Evolutionary conservation across 306 rosid species (phyloP).

Genomic region (Spatholobus suberectus): DNA sequence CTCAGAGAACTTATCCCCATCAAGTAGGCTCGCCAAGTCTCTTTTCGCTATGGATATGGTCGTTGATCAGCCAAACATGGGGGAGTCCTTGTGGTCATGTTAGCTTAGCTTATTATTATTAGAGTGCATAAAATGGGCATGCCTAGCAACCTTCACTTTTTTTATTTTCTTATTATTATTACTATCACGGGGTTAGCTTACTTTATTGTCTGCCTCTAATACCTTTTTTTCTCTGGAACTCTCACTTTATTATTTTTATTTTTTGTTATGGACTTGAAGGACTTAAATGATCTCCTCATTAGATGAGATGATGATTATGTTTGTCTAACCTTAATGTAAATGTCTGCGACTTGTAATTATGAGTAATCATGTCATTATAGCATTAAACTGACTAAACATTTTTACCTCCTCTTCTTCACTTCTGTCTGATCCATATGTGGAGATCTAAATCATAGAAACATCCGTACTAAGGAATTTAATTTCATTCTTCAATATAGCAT

Average conservation of each 20-base stretch:
- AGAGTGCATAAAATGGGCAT: neutral
- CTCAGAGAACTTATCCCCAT: slow-evolving; percentile 24
- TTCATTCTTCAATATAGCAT: too few species aligned
- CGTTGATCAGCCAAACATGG: slow-evolving; percentile 65
- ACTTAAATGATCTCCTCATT: neutral
- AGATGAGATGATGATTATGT: neutral
- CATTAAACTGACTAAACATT: neutral
- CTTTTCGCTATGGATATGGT: slow-evolving; percentile 64
- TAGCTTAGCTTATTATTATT: slow-evolving; percentile 46
- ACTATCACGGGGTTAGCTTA: slow-evolving; percentile 47
- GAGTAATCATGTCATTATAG: neutral
- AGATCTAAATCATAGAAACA: neutral
- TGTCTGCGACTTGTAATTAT: neutral
- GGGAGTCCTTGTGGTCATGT: slow-evolving; percentile 80
- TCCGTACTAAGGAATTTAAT: too few species aligned
- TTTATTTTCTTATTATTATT: slow-evolving; percentile 34
- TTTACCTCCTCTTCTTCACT: neutral
- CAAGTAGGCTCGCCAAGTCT: slow-evolving; percentile 60
- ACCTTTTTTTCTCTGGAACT: neutral
- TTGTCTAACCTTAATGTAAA: neutral
- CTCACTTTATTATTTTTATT: neutral
- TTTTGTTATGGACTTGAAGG: neutral
- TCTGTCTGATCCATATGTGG: neutral
- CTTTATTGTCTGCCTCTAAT: slow-evolving; percentile 46
- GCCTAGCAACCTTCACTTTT: slow-evolving; percentile 27